Conservation (phyloP, 371 early-diverging fungal species). For the Rhizopus sp. region DNA sequence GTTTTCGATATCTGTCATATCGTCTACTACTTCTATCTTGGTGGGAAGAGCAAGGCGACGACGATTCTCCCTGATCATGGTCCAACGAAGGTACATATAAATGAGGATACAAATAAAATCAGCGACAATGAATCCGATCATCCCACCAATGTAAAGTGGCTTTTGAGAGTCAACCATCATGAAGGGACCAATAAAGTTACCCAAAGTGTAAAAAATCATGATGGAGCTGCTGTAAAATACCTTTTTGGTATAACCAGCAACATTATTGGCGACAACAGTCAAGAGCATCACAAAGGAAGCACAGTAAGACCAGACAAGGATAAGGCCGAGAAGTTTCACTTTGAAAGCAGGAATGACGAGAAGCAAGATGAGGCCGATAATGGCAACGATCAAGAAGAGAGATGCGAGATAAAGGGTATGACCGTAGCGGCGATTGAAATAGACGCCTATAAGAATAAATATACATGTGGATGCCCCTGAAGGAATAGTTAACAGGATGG, state of each 20-base stretch:
- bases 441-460: conserved; percentile 35
- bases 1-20: conserved; percentile 32
- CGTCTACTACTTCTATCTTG: conserved; percentile 11
- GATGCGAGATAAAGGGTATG: conserved; percentile 34
- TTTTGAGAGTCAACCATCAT: conserved; percentile 28
- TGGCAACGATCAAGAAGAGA: conserved; percentile 23
- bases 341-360: conserved; percentile 39
- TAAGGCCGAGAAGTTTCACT: conserved; percentile 37
- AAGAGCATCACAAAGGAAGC: conserved; percentile 20
- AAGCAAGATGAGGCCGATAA: conserved; percentile 39
- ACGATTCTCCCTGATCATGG: conserved; percentile 24
- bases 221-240: conserved; percentile 27
- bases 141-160: conserved; percentile 38
- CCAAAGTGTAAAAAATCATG: conserved; percentile 30
- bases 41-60: conserved; percentile 14
- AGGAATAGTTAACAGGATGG: conserved; percentile 43
- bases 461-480: conserved; percentile 36
- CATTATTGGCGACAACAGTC: conserved; percentile 23
- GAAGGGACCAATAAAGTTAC: conserved; percentile 39
- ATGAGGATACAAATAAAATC: conserved; percentile 27
- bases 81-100: conserved; percentile 19
- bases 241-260: conserved; percentile 40
- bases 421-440: conserved; percentile 37
- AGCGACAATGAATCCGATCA: conserved; percentile 27
- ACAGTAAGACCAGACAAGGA: conserved; percentile 34